Evolutionary conservation across 1,284 basidiomycete genomes (phyloP).

Genomic region (Inonotus hispidus): DNA sequence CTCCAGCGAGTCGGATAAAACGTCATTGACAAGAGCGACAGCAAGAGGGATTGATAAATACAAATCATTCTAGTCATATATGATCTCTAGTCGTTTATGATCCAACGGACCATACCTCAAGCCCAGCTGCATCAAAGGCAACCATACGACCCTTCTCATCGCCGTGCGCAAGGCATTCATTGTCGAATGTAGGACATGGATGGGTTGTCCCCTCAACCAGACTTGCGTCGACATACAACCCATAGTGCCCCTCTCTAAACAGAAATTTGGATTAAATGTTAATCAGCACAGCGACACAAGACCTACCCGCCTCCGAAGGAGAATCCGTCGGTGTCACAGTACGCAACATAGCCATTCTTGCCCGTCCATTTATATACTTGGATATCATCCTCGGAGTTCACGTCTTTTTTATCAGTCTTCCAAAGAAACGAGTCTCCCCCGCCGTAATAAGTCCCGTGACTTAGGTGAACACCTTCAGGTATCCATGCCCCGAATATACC

Average conservation of each 20-base stretch:
- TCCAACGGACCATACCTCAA: slow-evolving; percentile 82
- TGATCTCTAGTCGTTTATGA: slow-evolving; percentile 1
- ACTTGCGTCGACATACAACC: slow-evolving; percentile 83
- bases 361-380: slow-evolving; percentile 85
- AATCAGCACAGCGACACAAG: neutral
- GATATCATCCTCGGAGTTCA: slow-evolving; percentile 37
- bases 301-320: slow-evolving; percentile 90
- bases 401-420: slow-evolving; percentile 31
- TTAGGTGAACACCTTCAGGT: slow-evolving; percentile 62
- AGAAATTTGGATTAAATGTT: neutral
- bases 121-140: slow-evolving; percentile 76
- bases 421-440: slow-evolving; percentile 76
- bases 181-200: slow-evolving; percentile 82
- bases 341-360: slow-evolving; percentile 84
- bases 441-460: slow-evolving; percentile 71
- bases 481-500: slow-evolving; percentile 77
- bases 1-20: slow-evolving; percentile 20
- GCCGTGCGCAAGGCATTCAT: slow-evolving; percentile 62
- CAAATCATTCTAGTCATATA: no score
- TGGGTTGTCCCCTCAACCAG: slow-evolving; percentile 83
- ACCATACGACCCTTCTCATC: slow-evolving; percentile 44
- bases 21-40: slow-evolving; percentile 18
- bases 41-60: no score
- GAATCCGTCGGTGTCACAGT: slow-evolving; percentile 76
- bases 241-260: slow-evolving; percentile 77